Base-by-base conservation (phyloP, 257 asterid genomes). In the Ligustrum vulgare region DNA sequence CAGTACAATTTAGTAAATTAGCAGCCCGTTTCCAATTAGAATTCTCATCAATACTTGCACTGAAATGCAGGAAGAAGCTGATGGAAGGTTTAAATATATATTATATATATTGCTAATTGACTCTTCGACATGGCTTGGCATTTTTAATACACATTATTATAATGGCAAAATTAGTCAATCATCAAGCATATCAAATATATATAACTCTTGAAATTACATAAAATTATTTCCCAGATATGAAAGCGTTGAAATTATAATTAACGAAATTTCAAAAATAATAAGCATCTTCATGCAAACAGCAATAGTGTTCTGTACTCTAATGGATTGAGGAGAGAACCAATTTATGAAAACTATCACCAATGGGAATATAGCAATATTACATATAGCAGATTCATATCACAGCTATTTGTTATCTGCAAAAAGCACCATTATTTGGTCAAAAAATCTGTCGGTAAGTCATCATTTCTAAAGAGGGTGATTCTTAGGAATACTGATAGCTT, bases 381-480 rank as follows among this genome's bases (percentile, higher is more conserved):
- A 68, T 45, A 69, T 16, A 37, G 12, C 1, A 36, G 3, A 68
- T 68, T 39, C 22, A 68, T 18, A 66, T 22, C 73, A 20, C 12
- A 77, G 71, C 20, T 47, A 56, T 72, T 70, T 78, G 31, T 56
- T 33, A 72, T 23, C 39, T 45, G 62, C 71, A 25, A 60, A 65
- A 63, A 60, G 58, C 64, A 70, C 25, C 60, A 28, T 54, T 28
- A 20, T 35, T 37, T 58, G 18, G 65, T 9, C 22, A 32, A 13
- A 31, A 28, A 51, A 2, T 47, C 23, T 22, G 66, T 70, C 36
- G n/a, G 74, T 56, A 49, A 54, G 45, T 35, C 34, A n/a, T 28
- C 32, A 31, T 43, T 75, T 20, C 8, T 31, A 32, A 56, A 69
- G 54, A n/a, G 62, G 72, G 23, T 37, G 66, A 64, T 18, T 63